Percentiles rank a stretch among this genome's conserved stretches.
phyloP scores from a whole-genome alignment of 257 asterid species.

The Nyctanthes arbortristis region DNA sequence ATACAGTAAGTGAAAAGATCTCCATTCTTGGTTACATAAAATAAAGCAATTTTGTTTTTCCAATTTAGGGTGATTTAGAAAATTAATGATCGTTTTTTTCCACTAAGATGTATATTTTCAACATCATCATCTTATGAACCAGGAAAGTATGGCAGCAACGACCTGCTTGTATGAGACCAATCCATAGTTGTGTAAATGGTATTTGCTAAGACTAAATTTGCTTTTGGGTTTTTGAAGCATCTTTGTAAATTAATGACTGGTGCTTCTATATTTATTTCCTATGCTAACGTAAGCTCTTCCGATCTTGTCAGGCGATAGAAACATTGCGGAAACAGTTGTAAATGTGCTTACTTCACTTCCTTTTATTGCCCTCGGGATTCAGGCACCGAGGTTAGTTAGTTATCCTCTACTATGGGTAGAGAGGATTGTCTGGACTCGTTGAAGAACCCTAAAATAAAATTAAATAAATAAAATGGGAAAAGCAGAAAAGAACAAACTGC shows the following conservation, averaged over 20 bases:
- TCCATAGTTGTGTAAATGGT: constrained; percentile 61
- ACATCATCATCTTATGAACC: constrained; percentile 23
- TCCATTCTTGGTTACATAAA: constrained; percentile 3
- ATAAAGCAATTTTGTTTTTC: neutral
- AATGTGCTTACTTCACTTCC: constrained; percentile 94
- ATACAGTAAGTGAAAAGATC: constrained; percentile 53
- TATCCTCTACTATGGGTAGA: neutral
- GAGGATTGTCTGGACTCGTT: neutral
- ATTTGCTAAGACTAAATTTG: constrained; percentile 12
- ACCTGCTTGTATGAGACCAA: constrained; percentile 80
- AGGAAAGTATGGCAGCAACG: constrained; percentile 85
- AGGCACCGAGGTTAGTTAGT: constrained; percentile 63
- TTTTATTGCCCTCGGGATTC: constrained; percentile 79
- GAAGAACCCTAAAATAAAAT: neutral
- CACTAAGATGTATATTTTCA: constrained; percentile 9
- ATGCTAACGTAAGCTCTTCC: constrained; percentile 3
- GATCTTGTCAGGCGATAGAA: constrained; percentile 61
- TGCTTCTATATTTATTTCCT: constrained; percentile 7
- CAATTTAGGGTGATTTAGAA: neutral
- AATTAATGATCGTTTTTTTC: neutral
- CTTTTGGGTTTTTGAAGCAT: neutral
- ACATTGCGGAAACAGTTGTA: constrained; percentile 57
- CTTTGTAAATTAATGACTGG: too few species aligned
- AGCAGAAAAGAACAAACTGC: too few species aligned
- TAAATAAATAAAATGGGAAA: neutral